Percentiles rank a stretch among this genome's conserved stretches.
phyloP scores from a whole-genome alignment of 306 rosid species.

The Morella rubra region DNA sequence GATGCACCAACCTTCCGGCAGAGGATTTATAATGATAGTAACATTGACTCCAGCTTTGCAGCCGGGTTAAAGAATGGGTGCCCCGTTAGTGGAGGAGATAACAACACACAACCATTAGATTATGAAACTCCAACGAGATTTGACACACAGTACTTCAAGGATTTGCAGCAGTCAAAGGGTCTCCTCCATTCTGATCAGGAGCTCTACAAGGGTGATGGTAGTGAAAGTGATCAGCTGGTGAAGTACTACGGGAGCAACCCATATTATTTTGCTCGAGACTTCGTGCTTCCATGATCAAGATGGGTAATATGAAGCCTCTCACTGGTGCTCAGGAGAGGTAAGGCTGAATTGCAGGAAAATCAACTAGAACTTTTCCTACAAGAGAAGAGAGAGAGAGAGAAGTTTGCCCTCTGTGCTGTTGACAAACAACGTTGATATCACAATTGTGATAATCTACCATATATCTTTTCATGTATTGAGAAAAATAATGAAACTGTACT shows the following conservation, averaged over 20 bases:
- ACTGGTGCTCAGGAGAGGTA: slow-evolving; percentile 31
- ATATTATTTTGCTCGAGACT: slow-evolving; percentile 3
- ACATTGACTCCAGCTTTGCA: slow-evolving; percentile 30
- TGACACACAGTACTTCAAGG: slow-evolving; percentile 35
- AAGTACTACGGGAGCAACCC: slow-evolving; percentile 6
- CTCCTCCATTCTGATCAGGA: slow-evolving; percentile 45
- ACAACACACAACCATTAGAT: slow-evolving; percentile 22
- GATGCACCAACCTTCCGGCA: slow-evolving; percentile 25
- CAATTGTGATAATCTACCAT: no score
- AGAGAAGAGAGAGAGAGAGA: no score
- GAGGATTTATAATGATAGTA: slow-evolving; percentile 37
- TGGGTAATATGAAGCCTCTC: slow-evolving; percentile 43
- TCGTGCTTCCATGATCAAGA: slow-evolving; percentile 38
- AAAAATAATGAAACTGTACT: no score
- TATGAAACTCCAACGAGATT: neutral
- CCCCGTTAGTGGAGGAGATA: slow-evolving; percentile 30
- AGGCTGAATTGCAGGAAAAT: slow-evolving; percentile 30
- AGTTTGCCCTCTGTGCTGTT: no score
- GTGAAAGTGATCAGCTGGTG: slow-evolving; percentile 29
- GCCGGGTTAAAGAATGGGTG: slow-evolving; percentile 9
- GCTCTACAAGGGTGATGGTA: slow-evolving; percentile 31
- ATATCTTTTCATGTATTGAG: no score
- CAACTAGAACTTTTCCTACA: slow-evolving; percentile 12
- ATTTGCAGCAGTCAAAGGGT: slow-evolving; percentile 23
- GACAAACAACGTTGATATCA: no score